Percentiles rank a stretch among this genome's conserved stretches.
Evolutionary conservation across 1,284 basidiomycete species (phyloP).

Genomic region (Thecaphora thlaspeos): DNA sequence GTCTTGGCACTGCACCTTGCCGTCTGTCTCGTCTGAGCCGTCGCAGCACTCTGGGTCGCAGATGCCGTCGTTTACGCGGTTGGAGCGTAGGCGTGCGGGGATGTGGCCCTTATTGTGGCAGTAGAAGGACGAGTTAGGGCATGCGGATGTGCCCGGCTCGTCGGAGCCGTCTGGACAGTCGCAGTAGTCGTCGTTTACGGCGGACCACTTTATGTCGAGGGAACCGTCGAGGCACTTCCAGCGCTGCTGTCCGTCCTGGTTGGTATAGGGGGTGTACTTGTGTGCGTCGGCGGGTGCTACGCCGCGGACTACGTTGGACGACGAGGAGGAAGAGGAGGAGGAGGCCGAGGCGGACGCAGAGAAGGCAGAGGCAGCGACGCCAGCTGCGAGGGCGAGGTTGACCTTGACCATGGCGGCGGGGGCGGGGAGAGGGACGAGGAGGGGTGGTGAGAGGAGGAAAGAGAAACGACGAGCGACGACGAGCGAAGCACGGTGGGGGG

Average conservation of each 20-base stretch:
- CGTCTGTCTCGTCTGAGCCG: constrained; percentile 80
- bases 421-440: too few species aligned
- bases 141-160: constrained; percentile 89
- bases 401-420: constrained; percentile 28
- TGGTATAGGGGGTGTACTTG: constrained; percentile 13
- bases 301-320: not conserved
- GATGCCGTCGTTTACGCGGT: constrained; percentile 88
- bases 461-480: not conserved
- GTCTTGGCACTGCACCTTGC: constrained; percentile 69
- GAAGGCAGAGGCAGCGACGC: constrained; percentile 14
- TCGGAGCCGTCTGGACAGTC: constrained; percentile 91
- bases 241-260: constrained; percentile 11
- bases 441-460: constrained; percentile 1
- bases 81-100: constrained; percentile 73
- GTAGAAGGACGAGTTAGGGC: constrained; percentile 73
- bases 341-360: constrained; percentile 12
- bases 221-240: constrained; percentile 47
- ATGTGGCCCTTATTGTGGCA: constrained; percentile 87
- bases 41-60: constrained; percentile 98
- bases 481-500: too few species aligned
- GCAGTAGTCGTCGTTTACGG: constrained; percentile 92
- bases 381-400: constrained; percentile 16
- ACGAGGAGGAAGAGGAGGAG: too few species aligned
- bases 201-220: constrained; percentile 64
- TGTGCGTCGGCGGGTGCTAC: constrained; percentile 2